phyloP scores from a whole-genome alignment of 2,329 filamentous ascomycete species.

The Colletotrichum tofieldiae region DNA sequence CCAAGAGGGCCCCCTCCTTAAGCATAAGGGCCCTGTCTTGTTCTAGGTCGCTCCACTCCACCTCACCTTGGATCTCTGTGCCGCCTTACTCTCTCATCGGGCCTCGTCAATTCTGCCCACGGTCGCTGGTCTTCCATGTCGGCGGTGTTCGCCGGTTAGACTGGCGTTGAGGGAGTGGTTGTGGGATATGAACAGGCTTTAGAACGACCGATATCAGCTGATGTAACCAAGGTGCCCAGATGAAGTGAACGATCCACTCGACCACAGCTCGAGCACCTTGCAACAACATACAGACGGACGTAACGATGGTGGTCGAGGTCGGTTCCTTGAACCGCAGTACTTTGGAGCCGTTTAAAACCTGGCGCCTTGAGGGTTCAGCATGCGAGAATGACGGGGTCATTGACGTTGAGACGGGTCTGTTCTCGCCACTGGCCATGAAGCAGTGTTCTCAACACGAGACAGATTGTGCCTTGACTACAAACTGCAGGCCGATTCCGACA shows the following conservation, averaged over 20 bases:
- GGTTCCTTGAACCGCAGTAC: conserved; percentile 30
- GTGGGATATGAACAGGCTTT: conserved; percentile 25
- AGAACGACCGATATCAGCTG: background rate
- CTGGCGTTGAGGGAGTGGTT: conserved; percentile 19
- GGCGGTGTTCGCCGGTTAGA: background rate
- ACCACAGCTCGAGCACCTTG: background rate
- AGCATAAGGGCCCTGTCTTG: conserved; percentile 13
- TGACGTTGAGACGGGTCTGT: conserved; percentile 16
- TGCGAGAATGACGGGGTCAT: conserved; percentile 14
- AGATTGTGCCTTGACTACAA: background rate
- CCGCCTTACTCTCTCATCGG: background rate
- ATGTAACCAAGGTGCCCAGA: conserved; percentile 11
- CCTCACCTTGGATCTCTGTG: background rate
- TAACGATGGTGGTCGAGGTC: conserved; percentile 38
- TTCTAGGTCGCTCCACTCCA: background rate
- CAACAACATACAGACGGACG: background rate
- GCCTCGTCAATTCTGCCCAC: background rate
- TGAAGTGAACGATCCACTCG: background rate
- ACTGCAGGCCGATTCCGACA: no score
- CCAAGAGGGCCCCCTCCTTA: background rate
- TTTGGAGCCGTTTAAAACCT: conserved; percentile 35
- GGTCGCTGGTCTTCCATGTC: conserved; percentile 5
- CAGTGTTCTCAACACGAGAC: conserved; percentile 16
- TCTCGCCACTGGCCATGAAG: conserved; percentile 10
- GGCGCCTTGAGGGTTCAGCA: conserved; percentile 10